Percentiles rank a stretch among this genome's conserved stretches.
Conservation (phyloP, 208 protist genomes). For the Trypanosomatidae sp. region DNA sequence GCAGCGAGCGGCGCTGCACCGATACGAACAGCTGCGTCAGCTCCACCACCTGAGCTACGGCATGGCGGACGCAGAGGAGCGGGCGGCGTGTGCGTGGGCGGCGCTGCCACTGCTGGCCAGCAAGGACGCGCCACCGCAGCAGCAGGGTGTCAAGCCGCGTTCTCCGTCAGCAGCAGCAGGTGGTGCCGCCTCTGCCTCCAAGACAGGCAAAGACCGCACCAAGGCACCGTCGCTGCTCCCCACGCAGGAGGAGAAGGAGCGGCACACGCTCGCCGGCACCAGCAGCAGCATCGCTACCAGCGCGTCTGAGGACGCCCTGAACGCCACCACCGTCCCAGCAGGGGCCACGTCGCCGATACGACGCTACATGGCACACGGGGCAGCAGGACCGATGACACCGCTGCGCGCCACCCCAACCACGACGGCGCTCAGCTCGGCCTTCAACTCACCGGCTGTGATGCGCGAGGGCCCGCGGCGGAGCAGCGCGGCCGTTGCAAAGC, state of each 20-base stretch:
- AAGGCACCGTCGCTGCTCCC: neutral
- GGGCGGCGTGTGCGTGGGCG: no score
- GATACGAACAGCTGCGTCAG: conserved; percentile 46
- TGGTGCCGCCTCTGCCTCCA: neutral
- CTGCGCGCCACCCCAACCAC: conserved; percentile 16
- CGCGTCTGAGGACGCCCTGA: no score
- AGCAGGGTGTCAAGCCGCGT: neutral
- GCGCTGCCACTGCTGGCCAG: neutral
- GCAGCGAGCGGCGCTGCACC: conserved; percentile 36
- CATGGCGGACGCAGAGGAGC: conserved; percentile 19
- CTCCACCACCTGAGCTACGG: conserved; percentile 37
- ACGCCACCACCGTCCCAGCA: neutral
- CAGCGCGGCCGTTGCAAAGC: neutral
- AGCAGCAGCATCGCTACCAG: neutral
- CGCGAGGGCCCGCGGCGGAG: no score
- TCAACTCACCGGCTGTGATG: conserved; percentile 6
- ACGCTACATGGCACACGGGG: conserved; percentile 8
- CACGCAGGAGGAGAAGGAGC: no score
- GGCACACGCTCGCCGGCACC: no score
- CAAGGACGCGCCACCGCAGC: neutral
- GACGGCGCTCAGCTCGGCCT: conserved; percentile 5
- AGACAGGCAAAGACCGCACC: neutral
- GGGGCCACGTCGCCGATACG: conserved; percentile 8
- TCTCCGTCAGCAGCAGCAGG: neutral
- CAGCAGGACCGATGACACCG: conserved; percentile 8